Percentiles rank a stretch among this genome's conserved stretches.
phyloP scores from a whole-genome alignment of 108 stramenopile genomes.

The Chaetoceros tenuissimus region DNA sequence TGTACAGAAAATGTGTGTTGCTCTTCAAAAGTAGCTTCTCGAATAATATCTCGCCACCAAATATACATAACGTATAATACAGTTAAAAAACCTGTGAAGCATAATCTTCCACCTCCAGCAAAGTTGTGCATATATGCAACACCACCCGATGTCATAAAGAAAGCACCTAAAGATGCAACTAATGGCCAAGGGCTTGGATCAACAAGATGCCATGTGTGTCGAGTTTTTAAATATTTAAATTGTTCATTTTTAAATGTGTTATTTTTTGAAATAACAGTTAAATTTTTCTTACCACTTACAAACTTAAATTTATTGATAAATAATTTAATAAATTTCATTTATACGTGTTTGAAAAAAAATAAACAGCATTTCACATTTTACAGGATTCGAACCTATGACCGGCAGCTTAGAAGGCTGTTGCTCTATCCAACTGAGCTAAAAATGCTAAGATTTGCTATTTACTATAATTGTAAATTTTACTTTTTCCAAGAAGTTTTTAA shows the following conservation, averaged over 20 bases:
- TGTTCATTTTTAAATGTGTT: slow-evolving; percentile 1
- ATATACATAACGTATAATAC: not conserved
- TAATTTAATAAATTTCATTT: not conserved
- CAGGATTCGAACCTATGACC: not conserved
- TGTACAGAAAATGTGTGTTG: not conserved
- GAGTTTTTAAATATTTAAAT: slow-evolving; percentile 1
- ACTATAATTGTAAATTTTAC: not conserved
- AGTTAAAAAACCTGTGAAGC: not conserved
- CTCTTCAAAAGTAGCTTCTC: not conserved
- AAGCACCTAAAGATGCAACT: not conserved
- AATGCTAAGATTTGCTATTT: not conserved
- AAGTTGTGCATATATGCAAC: not conserved
- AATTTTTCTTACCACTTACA: slow-evolving; percentile 1
- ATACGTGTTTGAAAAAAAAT: slow-evolving; percentile 6
- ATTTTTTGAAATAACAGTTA: slow-evolving; percentile 3
- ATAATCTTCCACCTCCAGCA: not conserved
- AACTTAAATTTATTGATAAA: slow-evolving; percentile 7
- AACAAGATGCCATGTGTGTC: not conserved
- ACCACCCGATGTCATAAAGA: not conserved
- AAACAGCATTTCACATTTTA: not conserved
- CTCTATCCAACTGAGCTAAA: slow-evolving; percentile 1
- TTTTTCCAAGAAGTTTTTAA: not conserved
- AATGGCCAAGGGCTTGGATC: not conserved
- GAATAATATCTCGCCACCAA: not conserved
- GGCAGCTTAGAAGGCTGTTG: slow-evolving; percentile 1